Evolutionary conservation across 331 rosid genomes (phyloP), one percentile per base, ranked within the genome.

Genomic region (Spiraea crenata): DNA sequence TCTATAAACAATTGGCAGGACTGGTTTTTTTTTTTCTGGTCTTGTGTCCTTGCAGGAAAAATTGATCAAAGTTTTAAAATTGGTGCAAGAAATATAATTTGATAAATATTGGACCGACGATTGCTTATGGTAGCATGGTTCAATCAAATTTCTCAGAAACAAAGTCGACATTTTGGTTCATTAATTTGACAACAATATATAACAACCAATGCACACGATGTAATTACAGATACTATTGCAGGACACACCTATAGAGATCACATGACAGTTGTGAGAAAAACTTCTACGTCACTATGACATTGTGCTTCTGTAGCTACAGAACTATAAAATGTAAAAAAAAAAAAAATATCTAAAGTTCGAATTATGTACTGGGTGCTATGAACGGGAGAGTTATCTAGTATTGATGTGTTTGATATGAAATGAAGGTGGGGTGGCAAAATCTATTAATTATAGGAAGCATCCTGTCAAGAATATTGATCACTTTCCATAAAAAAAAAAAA

Each of bases 371-470:
- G n/a, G n/a, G n/a, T 14, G 63, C 45, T 35, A n/a, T 69, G 31
- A 6, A 19, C 4, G 58, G 35, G 9, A 49, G 31, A 20, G 37
- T 67, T 37, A 52, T 40, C 19, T 12, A 15, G 41, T 31, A 48
- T 48, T 66, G 20, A 15, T 47, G 35, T 31, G 3, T 66, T 52
- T 14, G 63, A 58, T 35, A n/a, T 69, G 31, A 6, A 19, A 25
- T 6, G 14, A 52, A 57, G 31, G 20, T 40, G 38, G 7, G 45
- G n/a, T 67, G 46, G 40, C 60, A 57, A 47, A 45, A 48, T 37
- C 37, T 40, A 57, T 44, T 47, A 60, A 52, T 52, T 63, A 66
- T n/a, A n/a, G 72, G 63, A 55, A 63, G 70, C 71, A 64, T 41
- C 48, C 60, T 35, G 25, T 31, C 44, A 66, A 15, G 70, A n/a